Conservation (phyloP, 108 stramenopile species). For the Thalassiosira profunda region DNA sequence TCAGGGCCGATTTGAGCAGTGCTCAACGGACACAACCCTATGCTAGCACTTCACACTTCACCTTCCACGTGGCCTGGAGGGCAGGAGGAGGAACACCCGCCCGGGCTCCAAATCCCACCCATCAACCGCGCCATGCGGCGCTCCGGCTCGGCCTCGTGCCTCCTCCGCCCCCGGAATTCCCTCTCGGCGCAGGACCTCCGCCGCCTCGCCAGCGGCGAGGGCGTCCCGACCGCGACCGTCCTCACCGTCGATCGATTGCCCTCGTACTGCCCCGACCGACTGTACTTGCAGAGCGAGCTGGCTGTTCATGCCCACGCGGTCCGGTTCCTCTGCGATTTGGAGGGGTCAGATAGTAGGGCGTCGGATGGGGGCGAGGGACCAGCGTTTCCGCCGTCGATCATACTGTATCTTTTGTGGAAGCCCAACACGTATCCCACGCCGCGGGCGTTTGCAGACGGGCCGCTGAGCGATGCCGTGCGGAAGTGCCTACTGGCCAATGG, state of each 20-base stretch:
- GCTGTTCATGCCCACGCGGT: slow-evolving; percentile 43
- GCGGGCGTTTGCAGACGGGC: slow-evolving; percentile 30
- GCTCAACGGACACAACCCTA: too few relatives aligned
- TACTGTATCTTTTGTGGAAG: slow-evolving; percentile 69
- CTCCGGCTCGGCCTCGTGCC: slow-evolving; percentile 39
- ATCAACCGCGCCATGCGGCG: slow-evolving; percentile 43
- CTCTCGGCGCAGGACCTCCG: slow-evolving; percentile 26
- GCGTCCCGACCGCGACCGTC: slow-evolving; percentile 35
- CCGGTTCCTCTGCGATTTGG: slow-evolving; percentile 43
- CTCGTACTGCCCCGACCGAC: slow-evolving; percentile 52
- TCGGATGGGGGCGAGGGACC: neutral
- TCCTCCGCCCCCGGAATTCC: slow-evolving; percentile 26
- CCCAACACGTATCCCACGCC: slow-evolving; percentile 33
- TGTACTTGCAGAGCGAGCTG: slow-evolving; percentile 69
- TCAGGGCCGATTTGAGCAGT: too few relatives aligned
- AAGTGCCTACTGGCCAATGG: slow-evolving; percentile 27
- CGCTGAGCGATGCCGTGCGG: slow-evolving; percentile 29
- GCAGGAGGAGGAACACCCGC: too few relatives aligned
- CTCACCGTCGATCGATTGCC: slow-evolving; percentile 30
- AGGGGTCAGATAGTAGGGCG: neutral
- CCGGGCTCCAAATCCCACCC: too few relatives aligned
- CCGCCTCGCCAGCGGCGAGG: slow-evolving; percentile 5
- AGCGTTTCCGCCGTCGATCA: slow-evolving; percentile 36
- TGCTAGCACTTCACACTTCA: too few relatives aligned
- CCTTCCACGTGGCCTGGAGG: too few relatives aligned